Conservation (phyloP, 345 rosid species). For the Citrus cavaleriei region DNA sequence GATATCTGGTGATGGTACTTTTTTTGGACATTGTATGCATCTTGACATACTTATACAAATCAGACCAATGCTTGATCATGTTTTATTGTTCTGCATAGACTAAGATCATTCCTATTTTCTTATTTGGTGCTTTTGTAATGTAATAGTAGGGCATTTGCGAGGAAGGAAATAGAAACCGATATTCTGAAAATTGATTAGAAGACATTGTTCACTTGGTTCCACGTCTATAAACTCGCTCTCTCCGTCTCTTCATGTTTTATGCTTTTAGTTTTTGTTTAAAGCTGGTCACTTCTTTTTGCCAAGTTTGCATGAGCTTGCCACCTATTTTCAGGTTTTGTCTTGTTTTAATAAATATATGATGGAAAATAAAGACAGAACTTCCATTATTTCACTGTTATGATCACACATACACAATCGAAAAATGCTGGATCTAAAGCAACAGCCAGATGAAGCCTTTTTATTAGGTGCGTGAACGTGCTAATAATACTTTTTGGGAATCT, state of each 20-base stretch:
- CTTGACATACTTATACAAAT: neutral
- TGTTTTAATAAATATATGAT: neutral
- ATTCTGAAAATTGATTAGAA: neutral
- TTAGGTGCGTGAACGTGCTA: neutral
- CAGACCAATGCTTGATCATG: neutral
- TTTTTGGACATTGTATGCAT: neutral
- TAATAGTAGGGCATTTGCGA: neutral
- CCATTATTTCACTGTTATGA: neutral
- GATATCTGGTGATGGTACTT: conserved; percentile 7
- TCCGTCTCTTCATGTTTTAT: neutral
- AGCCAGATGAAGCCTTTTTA: neutral
- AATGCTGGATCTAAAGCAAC: neutral
- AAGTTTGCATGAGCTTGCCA: neutral
- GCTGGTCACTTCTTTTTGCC: neutral
- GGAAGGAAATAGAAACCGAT: neutral
- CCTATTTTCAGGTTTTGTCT: neutral
- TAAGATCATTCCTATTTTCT: neutral
- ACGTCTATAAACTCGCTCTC: neutral
- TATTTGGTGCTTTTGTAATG: neutral
- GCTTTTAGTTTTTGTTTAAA: too few relatives aligned
- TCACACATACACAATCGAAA: neutral
- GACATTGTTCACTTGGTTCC: neutral
- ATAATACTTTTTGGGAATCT: neutral
- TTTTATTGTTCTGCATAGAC: neutral
- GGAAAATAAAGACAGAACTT: neutral